These are phyloP conservation scores for Gamarada debralockiae DNA, from an alignment of 495 filamentous ascomycete genomes.

Conservation along the genomic window DNA sequence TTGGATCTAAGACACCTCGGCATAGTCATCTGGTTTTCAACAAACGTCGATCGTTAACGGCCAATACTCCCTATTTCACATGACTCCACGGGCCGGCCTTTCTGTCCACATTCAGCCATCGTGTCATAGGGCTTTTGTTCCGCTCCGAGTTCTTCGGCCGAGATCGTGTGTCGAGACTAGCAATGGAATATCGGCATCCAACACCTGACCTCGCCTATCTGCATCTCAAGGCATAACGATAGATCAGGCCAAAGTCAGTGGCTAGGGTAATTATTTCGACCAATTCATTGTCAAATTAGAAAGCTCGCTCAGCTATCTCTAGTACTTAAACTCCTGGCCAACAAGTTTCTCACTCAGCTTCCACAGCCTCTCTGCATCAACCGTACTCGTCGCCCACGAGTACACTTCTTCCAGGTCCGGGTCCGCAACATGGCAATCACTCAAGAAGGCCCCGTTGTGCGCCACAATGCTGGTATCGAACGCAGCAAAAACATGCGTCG, in stretches of 20 bases:
- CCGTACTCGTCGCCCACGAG: constrained; percentile 31
- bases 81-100: background rate
- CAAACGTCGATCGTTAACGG: background rate
- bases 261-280: too few relatives aligned
- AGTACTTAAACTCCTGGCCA: constrained; percentile 33
- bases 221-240: too few relatives aligned
- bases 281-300: too few relatives aligned
- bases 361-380: constrained; percentile 42
- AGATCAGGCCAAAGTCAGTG: too few relatives aligned
- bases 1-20: background rate
- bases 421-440: constrained; percentile 34
- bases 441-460: constrained; percentile 37
- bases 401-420: constrained; percentile 30
- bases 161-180: background rate
- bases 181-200: too few relatives aligned
- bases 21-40: background rate
- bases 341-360: constrained; percentile 33
- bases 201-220: too few relatives aligned
- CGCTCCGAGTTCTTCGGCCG: background rate
- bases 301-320: too few relatives aligned
- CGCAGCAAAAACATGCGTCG: constrained; percentile 42
- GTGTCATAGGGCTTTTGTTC: background rate
- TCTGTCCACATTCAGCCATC: background rate
- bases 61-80: background rate
- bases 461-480: constrained; percentile 37